phyloP scores from a whole-genome alignment of 1,284 basidiomycete genomes.

The Sporisorium reilianum region DNA sequence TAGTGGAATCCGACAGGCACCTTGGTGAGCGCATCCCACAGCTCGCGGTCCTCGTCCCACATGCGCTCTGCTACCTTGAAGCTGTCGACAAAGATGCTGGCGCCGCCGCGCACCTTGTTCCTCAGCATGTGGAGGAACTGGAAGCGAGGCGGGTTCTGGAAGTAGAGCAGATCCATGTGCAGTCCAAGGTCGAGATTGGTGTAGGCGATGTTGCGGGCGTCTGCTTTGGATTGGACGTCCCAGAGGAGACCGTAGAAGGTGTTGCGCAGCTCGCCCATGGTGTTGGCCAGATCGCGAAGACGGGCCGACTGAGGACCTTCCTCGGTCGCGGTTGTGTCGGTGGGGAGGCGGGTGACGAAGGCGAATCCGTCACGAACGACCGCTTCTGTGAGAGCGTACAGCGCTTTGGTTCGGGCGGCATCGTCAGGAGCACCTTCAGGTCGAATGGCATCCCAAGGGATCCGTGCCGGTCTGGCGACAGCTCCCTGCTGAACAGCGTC shows the following conservation, averaged over 20 bases:
- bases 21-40: conserved; percentile 76
- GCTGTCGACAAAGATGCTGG: conserved; percentile 89
- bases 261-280: conserved; percentile 78
- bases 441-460: conserved; percentile 45
- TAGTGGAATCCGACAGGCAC: conserved; percentile 90
- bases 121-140: conserved; percentile 88
- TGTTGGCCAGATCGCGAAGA: conserved; percentile 64
- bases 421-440: conserved; percentile 16
- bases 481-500: conserved; percentile 15
- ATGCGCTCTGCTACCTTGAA: conserved; percentile 78
- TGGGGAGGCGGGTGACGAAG: conserved; percentile 75
- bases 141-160: conserved; percentile 80
- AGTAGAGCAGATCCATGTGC: conserved; percentile 81
- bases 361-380: conserved; percentile 73
- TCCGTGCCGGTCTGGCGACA: conserved; percentile 75
- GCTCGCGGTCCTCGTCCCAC: conserved; percentile 72
- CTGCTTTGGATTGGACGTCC: conserved; percentile 82
- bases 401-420: conserved; percentile 48
- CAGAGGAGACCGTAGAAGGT: conserved; percentile 92
- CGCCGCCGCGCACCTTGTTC: conserved; percentile 81
- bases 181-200: conserved; percentile 89
- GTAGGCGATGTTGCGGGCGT: conserved; percentile 90
- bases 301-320: conserved; percentile 29
- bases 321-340: conserved; percentile 66
- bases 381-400: conserved; percentile 60